A percentile compares a stretch with the other conserved stretches of the same genome.
phyloP scores from a whole-genome alignment of 1,284 basidiomycete species.

The Sporisorium exsertum region DNA sequence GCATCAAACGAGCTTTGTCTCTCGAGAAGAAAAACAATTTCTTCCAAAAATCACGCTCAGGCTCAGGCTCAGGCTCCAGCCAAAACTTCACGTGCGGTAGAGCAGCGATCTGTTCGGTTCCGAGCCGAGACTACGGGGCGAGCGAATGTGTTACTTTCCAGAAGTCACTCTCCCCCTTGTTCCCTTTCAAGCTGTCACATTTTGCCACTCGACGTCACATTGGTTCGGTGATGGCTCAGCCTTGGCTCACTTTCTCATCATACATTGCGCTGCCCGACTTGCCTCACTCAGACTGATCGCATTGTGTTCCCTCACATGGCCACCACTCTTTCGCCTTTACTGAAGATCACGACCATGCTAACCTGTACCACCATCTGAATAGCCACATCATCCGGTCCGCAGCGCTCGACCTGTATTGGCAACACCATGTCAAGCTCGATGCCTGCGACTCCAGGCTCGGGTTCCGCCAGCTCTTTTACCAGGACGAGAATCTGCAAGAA shows the following conservation, averaged over 20 bases:
- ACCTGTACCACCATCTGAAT: slow-evolving; percentile 6
- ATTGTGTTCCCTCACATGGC: neutral
- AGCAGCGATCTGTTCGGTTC: slow-evolving; percentile 1
- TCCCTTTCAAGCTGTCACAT: slow-evolving; percentile 20
- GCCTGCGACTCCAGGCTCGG: neutral
- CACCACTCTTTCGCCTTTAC: neutral
- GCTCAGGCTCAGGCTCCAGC: neutral
- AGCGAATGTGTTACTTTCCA: slow-evolving; percentile 26
- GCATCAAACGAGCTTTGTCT: slow-evolving; percentile 5
- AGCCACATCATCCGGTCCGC: slow-evolving; percentile 1
- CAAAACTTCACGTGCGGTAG: slow-evolving; percentile 10
- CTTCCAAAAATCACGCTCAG: slow-evolving; percentile 1
- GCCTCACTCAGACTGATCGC: neutral
- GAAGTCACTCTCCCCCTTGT: slow-evolving; percentile 9
- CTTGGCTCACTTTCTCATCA: neutral
- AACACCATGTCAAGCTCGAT: slow-evolving; percentile 2
- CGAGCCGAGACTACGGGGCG: neutral
- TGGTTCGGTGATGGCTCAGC: slow-evolving; percentile 6
- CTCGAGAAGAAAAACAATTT: slow-evolving; percentile 3
- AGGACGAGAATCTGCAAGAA: slow-evolving; percentile 41
- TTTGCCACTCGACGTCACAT: slow-evolving; percentile 12
- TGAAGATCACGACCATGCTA: slow-evolving; percentile 10
- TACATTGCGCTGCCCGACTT: neutral
- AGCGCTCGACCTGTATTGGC: neutral
- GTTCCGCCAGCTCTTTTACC: slow-evolving; percentile 1